phyloP scores from a whole-genome alignment of 306 rosid species.

The Vachellia collinsii region DNA sequence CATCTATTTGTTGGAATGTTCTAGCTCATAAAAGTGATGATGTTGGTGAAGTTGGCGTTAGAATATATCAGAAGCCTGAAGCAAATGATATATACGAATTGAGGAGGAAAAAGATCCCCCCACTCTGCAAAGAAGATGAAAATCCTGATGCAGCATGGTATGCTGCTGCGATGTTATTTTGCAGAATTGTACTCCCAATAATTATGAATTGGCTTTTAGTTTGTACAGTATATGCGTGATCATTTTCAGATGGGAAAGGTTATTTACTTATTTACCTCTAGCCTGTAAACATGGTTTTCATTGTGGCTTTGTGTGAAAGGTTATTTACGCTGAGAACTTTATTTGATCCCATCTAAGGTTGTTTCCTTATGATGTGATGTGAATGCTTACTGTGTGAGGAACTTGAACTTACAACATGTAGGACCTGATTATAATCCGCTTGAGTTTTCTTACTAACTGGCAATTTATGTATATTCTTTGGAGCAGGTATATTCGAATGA shows the following conservation, averaged over 20 bases:
- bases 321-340: not conserved
- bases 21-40: conserved; percentile 94
- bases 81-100: conserved; percentile 74
- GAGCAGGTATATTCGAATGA: conserved; percentile 73
- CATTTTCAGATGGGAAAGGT: not conserved
- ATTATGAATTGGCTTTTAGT: not conserved
- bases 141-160: conserved; percentile 97
- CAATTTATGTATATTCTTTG: conserved; percentile 28
- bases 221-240: not conserved
- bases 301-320: not conserved
- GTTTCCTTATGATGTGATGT: conserved; percentile 6
- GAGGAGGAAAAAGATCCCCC: conserved; percentile 88
- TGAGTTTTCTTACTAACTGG: conserved; percentile 14
- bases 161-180: conserved; percentile 36
- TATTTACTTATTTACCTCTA: not conserved
- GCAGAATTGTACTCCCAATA: conserved; percentile 29
- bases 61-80: conserved; percentile 91
- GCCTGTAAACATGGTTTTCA: conserved; percentile 24
- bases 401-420: not conserved
- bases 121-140: conserved; percentile 86
- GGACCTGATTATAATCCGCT: conserved; percentile 20
- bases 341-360: conserved; percentile 8
- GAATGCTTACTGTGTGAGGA: conserved; percentile 25
- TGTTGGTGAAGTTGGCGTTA: conserved; percentile 80
- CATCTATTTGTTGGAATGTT: conserved; percentile 94